Evolutionary conservation across 2,329 filamentous ascomycete species (phyloP), one percentile per base, ranked within the genome.

Genomic region (Thielaviopsis populi): DNA sequence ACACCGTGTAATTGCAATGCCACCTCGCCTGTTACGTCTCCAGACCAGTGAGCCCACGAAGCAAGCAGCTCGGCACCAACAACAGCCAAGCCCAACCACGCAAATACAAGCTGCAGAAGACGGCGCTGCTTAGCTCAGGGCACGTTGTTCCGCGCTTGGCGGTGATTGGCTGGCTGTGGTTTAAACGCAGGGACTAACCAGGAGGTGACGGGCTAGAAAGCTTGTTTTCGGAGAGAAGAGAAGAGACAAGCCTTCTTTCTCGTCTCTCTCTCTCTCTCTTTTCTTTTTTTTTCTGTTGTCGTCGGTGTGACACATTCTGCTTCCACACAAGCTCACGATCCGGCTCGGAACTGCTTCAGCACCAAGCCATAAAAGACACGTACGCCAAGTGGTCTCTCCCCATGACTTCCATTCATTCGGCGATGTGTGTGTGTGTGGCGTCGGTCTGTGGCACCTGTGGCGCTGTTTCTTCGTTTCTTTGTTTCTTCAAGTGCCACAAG

Each of bases 81-180:
- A 8, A 10, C 33, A 37, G 33, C 33, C 27, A 37, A 33, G 17
- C 50, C 27, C 30, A 56, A n/a, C 24, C 27, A 15, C 46, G 19
- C 19, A 50, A 24, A 24, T 50, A 24, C 50, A 27, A 5, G 27
- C 10, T n/a, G 15, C 50, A 54, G 27, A 33, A 54, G 24, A 54
- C 50, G 24, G 50, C 8, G 13, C 7, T n/a, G n/a, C 50, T 22
- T 54, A 30, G 24, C 27, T 54, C 46, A 50, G 22, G 24, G 59
- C 63, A 65, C 63, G 63, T 65, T 65, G 59, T 65, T 65, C 41
- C 59, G 50, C 59, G 27, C 63, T 62, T 50, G 24, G 27, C 40
- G 24, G 46, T 65, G 59, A 65, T 65, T 65, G 63, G 63, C 53
- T 53, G 27, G n/a, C 19, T 7, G 17, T n/a, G 27, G 24, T 13